Evolutionary conservation across 495 filamentous ascomycete genomes (phyloP).

Genomic region (Eremomyces bilateralis): DNA sequence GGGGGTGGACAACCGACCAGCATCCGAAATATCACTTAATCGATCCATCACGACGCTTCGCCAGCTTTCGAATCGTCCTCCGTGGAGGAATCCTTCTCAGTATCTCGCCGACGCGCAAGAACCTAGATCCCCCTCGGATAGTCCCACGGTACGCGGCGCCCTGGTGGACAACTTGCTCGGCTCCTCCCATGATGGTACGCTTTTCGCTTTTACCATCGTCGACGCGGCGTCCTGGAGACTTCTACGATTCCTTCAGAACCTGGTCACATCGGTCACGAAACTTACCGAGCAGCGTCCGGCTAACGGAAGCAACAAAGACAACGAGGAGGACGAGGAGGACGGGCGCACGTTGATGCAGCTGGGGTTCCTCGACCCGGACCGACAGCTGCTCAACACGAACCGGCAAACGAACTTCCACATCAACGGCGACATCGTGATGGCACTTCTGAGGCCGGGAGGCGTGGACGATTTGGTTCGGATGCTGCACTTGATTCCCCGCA

Average conservation of each 20-base stretch:
- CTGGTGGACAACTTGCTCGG: conserved; percentile 31
- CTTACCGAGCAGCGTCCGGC: no score
- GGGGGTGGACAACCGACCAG: not conserved
- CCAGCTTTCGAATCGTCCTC: not conserved
- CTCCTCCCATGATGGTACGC: conserved; percentile 39
- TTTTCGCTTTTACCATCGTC: conserved; percentile 39
- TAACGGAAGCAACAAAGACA: no score
- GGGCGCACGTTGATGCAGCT: no score
- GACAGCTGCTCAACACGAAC: not conserved
- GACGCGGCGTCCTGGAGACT: conserved; percentile 32
- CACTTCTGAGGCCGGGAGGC: no score
- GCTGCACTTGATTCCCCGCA: no score
- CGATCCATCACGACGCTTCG: not conserved
- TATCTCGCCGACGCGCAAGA: no score
- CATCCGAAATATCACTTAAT: not conserved
- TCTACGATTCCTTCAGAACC: not conserved
- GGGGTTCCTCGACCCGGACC: conserved; percentile 21
- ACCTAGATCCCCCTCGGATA: not conserved
- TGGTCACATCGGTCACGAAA: not conserved
- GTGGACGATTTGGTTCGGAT: no score
- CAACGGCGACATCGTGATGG: no score
- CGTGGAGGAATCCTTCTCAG: no score
- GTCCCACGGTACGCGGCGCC: conserved; percentile 9
- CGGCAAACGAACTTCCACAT: no score
- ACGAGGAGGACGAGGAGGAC: no score